These are phyloP conservation scores for Penicillium tannophilum DNA, from an alignment of 495 filamentous ascomycete genomes.

Conservation along the genomic window DNA sequence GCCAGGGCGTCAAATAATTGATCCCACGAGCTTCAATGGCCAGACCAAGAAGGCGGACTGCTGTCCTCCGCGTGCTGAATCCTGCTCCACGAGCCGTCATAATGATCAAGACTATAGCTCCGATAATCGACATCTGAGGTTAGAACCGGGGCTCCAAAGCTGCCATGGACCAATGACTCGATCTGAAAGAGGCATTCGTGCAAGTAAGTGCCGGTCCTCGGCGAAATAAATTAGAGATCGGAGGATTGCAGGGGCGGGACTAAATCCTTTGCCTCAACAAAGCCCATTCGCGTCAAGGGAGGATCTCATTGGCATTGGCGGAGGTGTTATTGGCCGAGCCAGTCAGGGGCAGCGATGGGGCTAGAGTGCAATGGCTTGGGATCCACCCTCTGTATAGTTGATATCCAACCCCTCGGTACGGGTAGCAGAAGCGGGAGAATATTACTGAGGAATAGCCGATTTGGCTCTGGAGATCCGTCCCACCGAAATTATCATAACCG, in stretches of 20 bases:
- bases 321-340: slow-evolving; percentile 14
- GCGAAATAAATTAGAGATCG: slow-evolving; percentile 14
- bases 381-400: background rate
- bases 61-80: slow-evolving; percentile 8
- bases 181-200: background rate
- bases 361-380: background rate
- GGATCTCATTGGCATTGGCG: slow-evolving; percentile 13
- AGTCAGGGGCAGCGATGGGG: background rate
- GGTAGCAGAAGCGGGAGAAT: slow-evolving; percentile 12
- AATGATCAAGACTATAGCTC: background rate
- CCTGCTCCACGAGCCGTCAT: background rate
- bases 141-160: background rate
- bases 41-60: slow-evolving; percentile 3
- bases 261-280: slow-evolving; percentile 13
- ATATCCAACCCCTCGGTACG: slow-evolving; percentile 12
- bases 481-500: background rate
- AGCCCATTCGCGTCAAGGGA: slow-evolving; percentile 10
- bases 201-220: slow-evolving; percentile 22
- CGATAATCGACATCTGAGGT: background rate
- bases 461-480: slow-evolving; percentile 1
- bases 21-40: background rate
- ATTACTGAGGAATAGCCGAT: slow-evolving; percentile 28
- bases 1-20: slow-evolving; percentile 2
- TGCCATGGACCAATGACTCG: background rate
- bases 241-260: slow-evolving; percentile 12